These are phyloP conservation scores for Verticillium nonalfalfae DNA, from an alignment of 2,329 filamentous ascomycete genomes.

Conservation along the genomic window DNA sequence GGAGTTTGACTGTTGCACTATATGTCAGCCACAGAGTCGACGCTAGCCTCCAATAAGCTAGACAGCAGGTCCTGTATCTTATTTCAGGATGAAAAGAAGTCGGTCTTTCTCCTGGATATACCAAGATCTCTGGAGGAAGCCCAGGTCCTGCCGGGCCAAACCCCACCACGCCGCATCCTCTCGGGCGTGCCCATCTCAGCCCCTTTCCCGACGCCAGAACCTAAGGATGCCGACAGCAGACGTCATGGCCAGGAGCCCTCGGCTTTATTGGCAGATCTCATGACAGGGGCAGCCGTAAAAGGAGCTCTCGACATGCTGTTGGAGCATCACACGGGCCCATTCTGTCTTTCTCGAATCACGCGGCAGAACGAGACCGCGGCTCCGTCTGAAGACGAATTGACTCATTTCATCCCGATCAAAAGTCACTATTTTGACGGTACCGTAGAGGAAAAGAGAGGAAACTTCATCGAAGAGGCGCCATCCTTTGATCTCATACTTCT, in stretches of 20 bases:
- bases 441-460: conserved; percentile 31
- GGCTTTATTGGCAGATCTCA: conserved; percentile 47
- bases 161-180: conserved; percentile 32
- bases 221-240: conserved; percentile 28
- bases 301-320: conserved; percentile 33
- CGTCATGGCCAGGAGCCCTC: conserved; percentile 28
- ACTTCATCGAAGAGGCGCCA: conserved; percentile 36
- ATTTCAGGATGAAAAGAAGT: conserved; percentile 6
- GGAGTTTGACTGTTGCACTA: background rate
- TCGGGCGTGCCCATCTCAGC: conserved; percentile 34
- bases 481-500: conserved; percentile 63
- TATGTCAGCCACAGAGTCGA: background rate
- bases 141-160: conserved; percentile 42
- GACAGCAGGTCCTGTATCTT: conserved; percentile 1
- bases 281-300: conserved; percentile 40
- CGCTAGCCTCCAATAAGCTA: background rate
- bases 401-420: conserved; percentile 30
- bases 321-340: conserved; percentile 32
- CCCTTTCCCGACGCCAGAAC: conserved; percentile 48
- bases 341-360: conserved; percentile 34
- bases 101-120: conserved; percentile 59
- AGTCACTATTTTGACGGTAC: conserved; percentile 42
- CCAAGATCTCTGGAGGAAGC: conserved; percentile 62
- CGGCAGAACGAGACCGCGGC: background rate
- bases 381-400: background rate